Conservation (phyloP, 2,329 filamentous ascomycete species). For the Paecilomyces dactylethromorphus region DNA sequence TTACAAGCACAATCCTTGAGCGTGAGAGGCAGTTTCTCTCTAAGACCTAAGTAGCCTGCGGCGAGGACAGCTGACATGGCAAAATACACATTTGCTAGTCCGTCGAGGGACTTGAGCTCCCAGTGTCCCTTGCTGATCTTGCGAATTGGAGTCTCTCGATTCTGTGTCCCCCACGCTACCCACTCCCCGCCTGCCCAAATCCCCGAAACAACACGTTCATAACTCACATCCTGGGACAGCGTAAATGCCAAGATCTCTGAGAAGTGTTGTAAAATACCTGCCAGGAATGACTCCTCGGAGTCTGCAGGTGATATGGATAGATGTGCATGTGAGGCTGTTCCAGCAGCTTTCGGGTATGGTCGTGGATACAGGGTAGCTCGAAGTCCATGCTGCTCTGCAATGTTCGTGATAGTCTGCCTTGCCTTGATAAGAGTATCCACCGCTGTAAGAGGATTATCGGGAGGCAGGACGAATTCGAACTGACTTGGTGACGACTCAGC, state of each 20-base stretch:
- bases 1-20: not conserved
- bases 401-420: too few relatives aligned
- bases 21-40: not conserved
- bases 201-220: slow-evolving; percentile 3
- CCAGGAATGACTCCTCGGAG: slow-evolving; percentile 7
- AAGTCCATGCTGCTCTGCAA: too few relatives aligned
- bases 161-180: slow-evolving; percentile 13
- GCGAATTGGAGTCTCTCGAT: slow-evolving; percentile 9
- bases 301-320: slow-evolving; percentile 8
- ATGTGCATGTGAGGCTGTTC: slow-evolving; percentile 7
- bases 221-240: slow-evolving; percentile 9
- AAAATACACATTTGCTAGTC: slow-evolving; percentile 17
- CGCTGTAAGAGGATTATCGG: too few relatives aligned
- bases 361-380: too few relatives aligned
- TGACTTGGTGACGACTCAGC: too few relatives aligned
- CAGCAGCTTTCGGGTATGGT: too few relatives aligned
- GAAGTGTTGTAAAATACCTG: slow-evolving; percentile 6
- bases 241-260: slow-evolving; percentile 7
- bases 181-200: slow-evolving; percentile 3
- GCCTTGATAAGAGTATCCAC: too few relatives aligned
- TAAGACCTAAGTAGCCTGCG: slow-evolving; percentile 11
- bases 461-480: too few relatives aligned
- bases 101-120: slow-evolving; percentile 15
- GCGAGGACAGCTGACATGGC: slow-evolving; percentile 9
- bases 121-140: slow-evolving; percentile 14